Evolutionary conservation across 345 rosid species (phyloP).

Genomic region (Toxicodendron radicans): DNA sequence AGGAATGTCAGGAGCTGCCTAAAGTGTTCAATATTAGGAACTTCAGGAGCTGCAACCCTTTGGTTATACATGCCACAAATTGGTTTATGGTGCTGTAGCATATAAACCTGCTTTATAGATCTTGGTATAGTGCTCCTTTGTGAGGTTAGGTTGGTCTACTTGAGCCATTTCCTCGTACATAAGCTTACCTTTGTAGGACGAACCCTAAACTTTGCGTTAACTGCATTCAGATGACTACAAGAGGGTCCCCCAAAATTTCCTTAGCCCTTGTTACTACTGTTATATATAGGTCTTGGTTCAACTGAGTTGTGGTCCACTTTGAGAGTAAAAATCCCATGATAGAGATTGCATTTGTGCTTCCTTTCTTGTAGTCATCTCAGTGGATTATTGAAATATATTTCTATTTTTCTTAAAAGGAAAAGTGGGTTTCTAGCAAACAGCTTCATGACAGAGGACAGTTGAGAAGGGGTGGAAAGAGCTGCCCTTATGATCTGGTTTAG

Average conservation of each 20-base stretch:
- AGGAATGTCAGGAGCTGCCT: background rate
- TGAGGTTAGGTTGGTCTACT: background rate
- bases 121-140: background rate
- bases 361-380: slow-evolving; percentile 1
- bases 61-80: background rate
- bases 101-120: background rate
- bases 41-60: background rate
- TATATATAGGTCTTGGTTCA: background rate
- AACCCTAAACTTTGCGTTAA: background rate
- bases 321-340: background rate
- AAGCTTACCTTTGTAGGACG: background rate
- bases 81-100: background rate
- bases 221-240: background rate
- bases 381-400: background rate
- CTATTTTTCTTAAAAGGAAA: background rate
- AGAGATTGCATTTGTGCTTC: background rate
- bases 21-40: background rate
- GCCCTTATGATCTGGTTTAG: background rate
- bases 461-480: background rate
- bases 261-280: background rate
- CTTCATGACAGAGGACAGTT: background rate
- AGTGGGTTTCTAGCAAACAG: background rate
- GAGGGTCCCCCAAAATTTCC: background rate
- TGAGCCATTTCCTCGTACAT: background rate
- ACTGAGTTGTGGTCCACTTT: background rate